These are phyloP conservation scores for Lipomyces anomalus DNA, from an alignment of 805 yeast genomes.

Conservation along the genomic window DNA sequence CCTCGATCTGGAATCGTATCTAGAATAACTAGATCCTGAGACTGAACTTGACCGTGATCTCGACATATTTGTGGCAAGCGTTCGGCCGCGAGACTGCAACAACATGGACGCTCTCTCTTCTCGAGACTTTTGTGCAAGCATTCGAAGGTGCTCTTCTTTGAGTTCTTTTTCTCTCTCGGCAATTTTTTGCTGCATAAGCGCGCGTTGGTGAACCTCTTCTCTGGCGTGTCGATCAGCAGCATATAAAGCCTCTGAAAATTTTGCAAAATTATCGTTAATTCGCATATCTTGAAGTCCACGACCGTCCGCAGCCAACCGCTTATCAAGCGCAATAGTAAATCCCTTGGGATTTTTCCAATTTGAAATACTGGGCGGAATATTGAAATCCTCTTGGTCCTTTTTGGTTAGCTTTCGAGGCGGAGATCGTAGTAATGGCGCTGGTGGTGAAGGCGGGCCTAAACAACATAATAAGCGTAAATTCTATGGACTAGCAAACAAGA, in stretches of 20 bases:
- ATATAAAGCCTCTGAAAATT: constrained; percentile 65
- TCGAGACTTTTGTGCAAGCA: constrained; percentile 47
- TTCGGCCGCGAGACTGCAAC: background rate
- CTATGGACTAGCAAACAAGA: constrained; percentile 36
- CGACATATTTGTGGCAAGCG: background rate
- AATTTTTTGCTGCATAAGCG: constrained; percentile 43
- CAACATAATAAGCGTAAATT: too few species aligned
- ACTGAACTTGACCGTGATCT: background rate
- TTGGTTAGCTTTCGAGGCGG: constrained; percentile 51
- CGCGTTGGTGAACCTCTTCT: constrained; percentile 48
- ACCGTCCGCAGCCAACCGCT: constrained; percentile 56
- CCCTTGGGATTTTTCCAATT: constrained; percentile 96
- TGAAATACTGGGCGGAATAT: constrained; percentile 84
- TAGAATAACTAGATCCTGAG: background rate
- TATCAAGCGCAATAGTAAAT: constrained; percentile 72
- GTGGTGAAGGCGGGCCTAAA: constrained; percentile 59
- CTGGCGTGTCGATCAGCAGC: constrained; percentile 59
- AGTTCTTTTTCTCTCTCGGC: constrained; percentile 47
- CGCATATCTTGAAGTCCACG: constrained; percentile 36
- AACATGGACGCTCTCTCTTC: constrained; percentile 26
- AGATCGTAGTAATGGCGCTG: constrained; percentile 54
- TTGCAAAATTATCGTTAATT: constrained; percentile 53
- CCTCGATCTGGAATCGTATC: constrained; percentile 5
- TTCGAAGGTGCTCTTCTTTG: constrained; percentile 47
- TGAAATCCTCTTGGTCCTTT: constrained; percentile 76